Evolutionary conservation across 495 filamentous ascomycete species (phyloP), one percentile per base, ranked within the genome.

Genomic region (Oleoguttula mirabilis): DNA sequence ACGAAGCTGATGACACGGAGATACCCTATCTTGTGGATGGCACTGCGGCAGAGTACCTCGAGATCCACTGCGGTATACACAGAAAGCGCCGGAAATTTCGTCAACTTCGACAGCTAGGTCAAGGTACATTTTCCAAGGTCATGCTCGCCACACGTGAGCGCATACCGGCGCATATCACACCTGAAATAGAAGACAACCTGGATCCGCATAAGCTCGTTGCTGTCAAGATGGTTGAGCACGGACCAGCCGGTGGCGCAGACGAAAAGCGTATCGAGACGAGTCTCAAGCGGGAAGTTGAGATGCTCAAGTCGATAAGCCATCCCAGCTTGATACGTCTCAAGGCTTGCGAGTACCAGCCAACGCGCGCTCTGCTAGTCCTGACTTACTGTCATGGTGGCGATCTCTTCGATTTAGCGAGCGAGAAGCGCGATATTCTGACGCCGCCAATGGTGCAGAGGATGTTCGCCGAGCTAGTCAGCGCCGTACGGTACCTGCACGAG

Each of bases 101-200:
- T 50, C 81, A 80, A 23, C 58, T 98, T 19, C 80, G 79, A 39
- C 64, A 79, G 51, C 69, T 98, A 8, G 90, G 90, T 7, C 84
- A 94, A 45, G 90, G 90, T 11, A 94, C 90, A 2, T 98, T 98
- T 60, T 94, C 87, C 61, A 83, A 82, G 50, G 90, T 98, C 21
- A 77, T 87, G 57, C 68, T 98, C 8, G 88, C 87, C 3, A 93
- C 84, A 3, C 69, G 71, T 25, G 57, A 73, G 65, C 55, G 69
- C 55, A 48, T 60, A 39, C 47, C 51, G 5, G 21, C 33, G 23
- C 47, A 33, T 68, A 64, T 52, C 65, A 73, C 52, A 50, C 61
- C 19, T 55, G 57, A 3, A 50, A 37, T 64, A 54, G 30, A 62
- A 57, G 46, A 60, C 28, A 10, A 47, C 17, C 66, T 73, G 48